These are phyloP conservation scores for Phialophora verrucosa DNA, from an alignment of 2,329 filamentous ascomycete genomes.

Conservation along the genomic window DNA sequence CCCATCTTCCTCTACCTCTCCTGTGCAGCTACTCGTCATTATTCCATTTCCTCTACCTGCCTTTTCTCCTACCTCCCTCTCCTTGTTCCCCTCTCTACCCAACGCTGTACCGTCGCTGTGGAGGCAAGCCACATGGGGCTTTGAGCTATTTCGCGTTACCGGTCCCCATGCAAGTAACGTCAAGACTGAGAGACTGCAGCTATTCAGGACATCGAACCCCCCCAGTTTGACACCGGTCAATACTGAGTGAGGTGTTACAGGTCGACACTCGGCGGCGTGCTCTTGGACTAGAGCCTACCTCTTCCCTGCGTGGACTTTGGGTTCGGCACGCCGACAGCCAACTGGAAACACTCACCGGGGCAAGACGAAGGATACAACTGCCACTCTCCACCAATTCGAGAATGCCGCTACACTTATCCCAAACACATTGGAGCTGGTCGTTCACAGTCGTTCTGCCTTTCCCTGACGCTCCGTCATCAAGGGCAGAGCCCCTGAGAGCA, in stretches of 20 bases:
- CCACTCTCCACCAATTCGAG: constrained; percentile 20
- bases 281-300: constrained; percentile 10
- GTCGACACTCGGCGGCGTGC: background rate
- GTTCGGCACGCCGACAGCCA: constrained; percentile 2
- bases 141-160: background rate
- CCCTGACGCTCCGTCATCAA: background rate
- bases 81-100: constrained; percentile 8
- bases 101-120: background rate
- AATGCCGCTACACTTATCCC: constrained; percentile 7
- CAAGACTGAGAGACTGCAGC: constrained; percentile 14
- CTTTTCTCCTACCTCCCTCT: background rate
- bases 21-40: background rate
- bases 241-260: constrained; percentile 6
- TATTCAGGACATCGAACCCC: constrained; percentile 17
- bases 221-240: constrained; percentile 1
- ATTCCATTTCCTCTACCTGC: background rate
- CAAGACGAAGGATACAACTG: constrained; percentile 25
- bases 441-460: constrained; percentile 1
- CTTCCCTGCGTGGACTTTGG: constrained; percentile 9
- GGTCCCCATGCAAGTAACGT: constrained; percentile 9
- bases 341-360: constrained; percentile 12
- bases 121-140: constrained; percentile 1
- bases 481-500: background rate
- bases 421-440: constrained; percentile 22
- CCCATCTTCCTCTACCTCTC: background rate